These are phyloP conservation scores for Leishmania major DNA, from an alignment of 208 protist species.

Conservation along the genomic window DNA sequence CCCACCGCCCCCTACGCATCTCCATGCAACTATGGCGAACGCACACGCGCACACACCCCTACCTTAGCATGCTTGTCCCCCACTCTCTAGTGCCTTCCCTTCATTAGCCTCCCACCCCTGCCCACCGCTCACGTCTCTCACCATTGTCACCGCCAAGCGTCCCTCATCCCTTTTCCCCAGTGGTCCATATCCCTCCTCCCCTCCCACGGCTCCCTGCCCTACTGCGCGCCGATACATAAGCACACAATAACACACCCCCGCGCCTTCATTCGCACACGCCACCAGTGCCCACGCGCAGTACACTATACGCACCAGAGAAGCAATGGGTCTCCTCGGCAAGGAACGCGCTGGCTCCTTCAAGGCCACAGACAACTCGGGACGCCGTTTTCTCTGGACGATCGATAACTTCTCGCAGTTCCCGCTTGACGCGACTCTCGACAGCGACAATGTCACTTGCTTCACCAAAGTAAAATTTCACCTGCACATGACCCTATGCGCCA, in stretches of 20 bases:
- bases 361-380: slow-evolving; percentile 40
- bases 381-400: slow-evolving; percentile 77
- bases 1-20: neutral
- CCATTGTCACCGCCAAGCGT: neutral
- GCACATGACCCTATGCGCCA: slow-evolving; percentile 64
- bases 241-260: no score
- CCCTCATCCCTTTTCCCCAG: no score
- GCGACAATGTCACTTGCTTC: slow-evolving; percentile 67
- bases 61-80: neutral
- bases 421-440: slow-evolving; percentile 59
- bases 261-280: neutral
- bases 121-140: no score
- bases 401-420: slow-evolving; percentile 51
- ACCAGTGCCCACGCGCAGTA: neutral
- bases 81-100: neutral
- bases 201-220: no score
- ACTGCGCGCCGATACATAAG: no score
- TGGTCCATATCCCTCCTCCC: no score
- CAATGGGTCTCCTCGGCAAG: slow-evolving; percentile 79
- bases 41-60: neutral
- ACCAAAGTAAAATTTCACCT: slow-evolving; percentile 84
- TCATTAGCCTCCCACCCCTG: neutral
- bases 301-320: neutral
- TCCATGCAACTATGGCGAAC: neutral
- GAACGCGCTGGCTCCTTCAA: slow-evolving; percentile 67